phyloP scores from a whole-genome alignment of 2,329 filamentous ascomycete species.

The Trichoderma cornu-damae region DNA sequence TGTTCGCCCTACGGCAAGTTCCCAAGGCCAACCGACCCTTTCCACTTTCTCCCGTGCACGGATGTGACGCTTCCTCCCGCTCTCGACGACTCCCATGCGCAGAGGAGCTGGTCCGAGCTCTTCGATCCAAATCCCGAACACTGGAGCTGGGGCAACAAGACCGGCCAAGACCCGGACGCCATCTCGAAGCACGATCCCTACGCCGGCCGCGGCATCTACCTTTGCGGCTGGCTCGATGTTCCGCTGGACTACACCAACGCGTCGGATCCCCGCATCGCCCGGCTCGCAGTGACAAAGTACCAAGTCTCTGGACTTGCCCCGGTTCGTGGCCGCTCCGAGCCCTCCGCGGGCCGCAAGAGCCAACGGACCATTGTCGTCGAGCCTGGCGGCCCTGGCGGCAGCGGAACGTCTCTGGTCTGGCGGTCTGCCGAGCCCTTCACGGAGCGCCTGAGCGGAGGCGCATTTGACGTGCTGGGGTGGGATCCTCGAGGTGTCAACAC shows the following conservation, averaged over 20 bases:
- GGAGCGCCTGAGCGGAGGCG: conserved; percentile 38
- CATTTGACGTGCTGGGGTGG: conserved; percentile 48
- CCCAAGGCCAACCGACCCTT: conserved; percentile 40
- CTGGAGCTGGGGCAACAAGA: conserved; percentile 43
- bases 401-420: conserved; percentile 42
- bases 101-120: conserved; percentile 36
- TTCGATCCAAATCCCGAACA: conserved; percentile 41
- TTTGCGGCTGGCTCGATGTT: conserved; percentile 46
- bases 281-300: conserved; percentile 46
- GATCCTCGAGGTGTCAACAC: conserved; percentile 50
- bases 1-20: conserved; percentile 28
- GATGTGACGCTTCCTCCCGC: conserved; percentile 36
- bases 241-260: conserved; percentile 45
- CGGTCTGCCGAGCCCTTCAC: conserved; percentile 34
- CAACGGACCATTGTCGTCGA: conserved; percentile 46
- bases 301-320: conserved; percentile 43
- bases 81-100: conserved; percentile 37
- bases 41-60: conserved; percentile 46
- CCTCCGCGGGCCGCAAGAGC: conserved; percentile 35
- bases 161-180: background rate
- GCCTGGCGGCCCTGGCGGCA: conserved; percentile 48
- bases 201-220: conserved; percentile 40
- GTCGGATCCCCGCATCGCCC: conserved; percentile 39
- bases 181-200: conserved; percentile 29
- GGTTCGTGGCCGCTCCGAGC: conserved; percentile 18